Evolutionary conservation across 2,329 filamentous ascomycete genomes (phyloP).

Genomic region (Xylaria sp.): DNA sequence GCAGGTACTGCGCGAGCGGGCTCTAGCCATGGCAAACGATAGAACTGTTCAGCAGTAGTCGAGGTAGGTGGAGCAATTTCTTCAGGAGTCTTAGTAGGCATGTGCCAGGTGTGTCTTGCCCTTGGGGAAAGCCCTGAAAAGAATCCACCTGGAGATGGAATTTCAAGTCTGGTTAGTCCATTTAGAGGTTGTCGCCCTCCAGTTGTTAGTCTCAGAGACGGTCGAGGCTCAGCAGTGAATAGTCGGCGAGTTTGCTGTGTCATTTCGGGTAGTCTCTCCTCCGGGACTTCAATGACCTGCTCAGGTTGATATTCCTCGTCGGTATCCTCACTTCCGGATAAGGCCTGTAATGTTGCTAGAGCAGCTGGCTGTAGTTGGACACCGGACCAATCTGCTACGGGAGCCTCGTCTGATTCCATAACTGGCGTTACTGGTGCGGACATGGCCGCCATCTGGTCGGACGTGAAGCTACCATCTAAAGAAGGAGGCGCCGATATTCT

Average conservation of each 20-base stretch:
- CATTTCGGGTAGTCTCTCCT: constrained; percentile 61
- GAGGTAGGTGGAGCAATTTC: constrained; percentile 77
- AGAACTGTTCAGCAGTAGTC: constrained; percentile 91
- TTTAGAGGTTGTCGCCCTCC: constrained; percentile 70
- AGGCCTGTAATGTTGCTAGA: constrained; percentile 81
- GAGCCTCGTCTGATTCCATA: constrained; percentile 65
- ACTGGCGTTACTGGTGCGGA: constrained; percentile 89
- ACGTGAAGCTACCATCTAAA: constrained; percentile 86
- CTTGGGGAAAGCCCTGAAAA: constrained; percentile 84
- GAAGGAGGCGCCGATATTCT: constrained; percentile 85
- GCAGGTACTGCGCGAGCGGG: constrained; percentile 52
- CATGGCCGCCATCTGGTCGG: constrained; percentile 84
- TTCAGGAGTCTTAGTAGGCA: constrained; percentile 65
- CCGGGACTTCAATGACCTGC: constrained; percentile 64
- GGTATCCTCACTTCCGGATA: constrained; percentile 66
- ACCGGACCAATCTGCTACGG: constrained; percentile 75
- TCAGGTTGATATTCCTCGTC: constrained; percentile 72
- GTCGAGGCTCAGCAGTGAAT: constrained; percentile 57
- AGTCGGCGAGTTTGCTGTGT: constrained; percentile 63
- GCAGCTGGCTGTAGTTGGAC: constrained; percentile 83
- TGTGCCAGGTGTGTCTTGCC: constrained; percentile 84
- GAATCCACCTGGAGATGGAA: constrained; percentile 92
- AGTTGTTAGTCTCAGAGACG: constrained; percentile 55
- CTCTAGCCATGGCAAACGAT: constrained; percentile 80
- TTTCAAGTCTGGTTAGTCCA: constrained; percentile 82